Evolutionary conservation across 2,329 filamentous ascomycete species (phyloP).

Genomic region (Colletotrichum somersetense): DNA sequence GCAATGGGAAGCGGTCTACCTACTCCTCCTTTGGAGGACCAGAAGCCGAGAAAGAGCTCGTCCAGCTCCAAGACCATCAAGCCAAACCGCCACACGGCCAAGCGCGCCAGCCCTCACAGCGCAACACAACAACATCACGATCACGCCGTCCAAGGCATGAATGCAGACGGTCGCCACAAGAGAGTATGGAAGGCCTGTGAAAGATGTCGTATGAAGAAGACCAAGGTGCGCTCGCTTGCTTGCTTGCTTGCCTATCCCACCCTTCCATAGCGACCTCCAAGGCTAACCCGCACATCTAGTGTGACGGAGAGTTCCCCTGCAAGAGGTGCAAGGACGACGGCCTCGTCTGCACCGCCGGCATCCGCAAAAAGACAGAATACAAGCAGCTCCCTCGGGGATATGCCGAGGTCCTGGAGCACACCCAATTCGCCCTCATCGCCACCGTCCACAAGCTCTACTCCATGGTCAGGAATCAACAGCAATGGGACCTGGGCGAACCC

Average conservation of each 20-base stretch:
- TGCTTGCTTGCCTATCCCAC: neutral
- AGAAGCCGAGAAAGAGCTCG: conserved; percentile 57
- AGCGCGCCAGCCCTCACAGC: conserved; percentile 60
- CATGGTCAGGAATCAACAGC: conserved; percentile 70
- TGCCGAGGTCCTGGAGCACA: conserved; percentile 74
- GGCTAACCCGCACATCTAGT: conserved; percentile 54
- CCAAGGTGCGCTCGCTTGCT: conserved; percentile 62
- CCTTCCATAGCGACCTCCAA: conserved; percentile 18
- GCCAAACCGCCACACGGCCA: conserved; percentile 63
- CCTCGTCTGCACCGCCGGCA: conserved; percentile 72
- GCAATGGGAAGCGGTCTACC: conserved; percentile 66
- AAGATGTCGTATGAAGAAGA: conserved; percentile 77
- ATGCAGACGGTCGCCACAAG: conserved; percentile 69
- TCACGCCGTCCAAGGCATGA: conserved; percentile 53
- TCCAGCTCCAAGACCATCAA: conserved; percentile 62
- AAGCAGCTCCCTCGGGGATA: conserved; percentile 75
- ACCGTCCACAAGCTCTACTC: conserved; percentile 75
- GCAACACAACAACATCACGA: conserved; percentile 54
- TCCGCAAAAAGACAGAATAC: conserved; percentile 76
- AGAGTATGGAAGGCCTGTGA: conserved; percentile 77
- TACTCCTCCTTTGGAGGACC: conserved; percentile 65
- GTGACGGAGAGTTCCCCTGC: conserved; percentile 75
- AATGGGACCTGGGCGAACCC: conserved; percentile 73
- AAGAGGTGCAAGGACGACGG: conserved; percentile 76
- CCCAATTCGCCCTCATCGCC: conserved; percentile 73